phyloP scores from a whole-genome alignment of 1,284 basidiomycete genomes.

The Cryptococcus sp. region DNA sequence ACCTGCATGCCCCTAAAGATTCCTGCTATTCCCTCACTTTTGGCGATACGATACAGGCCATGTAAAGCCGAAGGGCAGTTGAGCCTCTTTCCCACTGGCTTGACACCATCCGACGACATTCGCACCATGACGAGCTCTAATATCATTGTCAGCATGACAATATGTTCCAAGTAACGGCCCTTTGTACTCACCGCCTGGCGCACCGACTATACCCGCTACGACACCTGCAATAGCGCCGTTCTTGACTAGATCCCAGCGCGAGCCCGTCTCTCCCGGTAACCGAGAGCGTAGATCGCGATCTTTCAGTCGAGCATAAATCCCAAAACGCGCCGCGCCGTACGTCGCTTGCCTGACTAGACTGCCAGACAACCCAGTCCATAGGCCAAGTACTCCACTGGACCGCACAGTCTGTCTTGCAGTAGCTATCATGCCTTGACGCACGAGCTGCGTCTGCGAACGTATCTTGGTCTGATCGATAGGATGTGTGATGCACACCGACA shows the following conservation, averaged over 20 bases:
- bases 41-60: slow-evolving; percentile 25
- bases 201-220: slow-evolving; percentile 30
- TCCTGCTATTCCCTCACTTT: slow-evolving; percentile 22
- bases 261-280: slow-evolving; percentile 6
- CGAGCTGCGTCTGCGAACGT: slow-evolving; percentile 21
- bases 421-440: slow-evolving; percentile 16
- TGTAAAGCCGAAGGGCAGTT: slow-evolving; percentile 30
- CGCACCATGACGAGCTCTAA: slow-evolving; percentile 33
- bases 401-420: slow-evolving; percentile 13
- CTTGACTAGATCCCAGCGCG: slow-evolving; percentile 15
- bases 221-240: slow-evolving; percentile 31
- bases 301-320: slow-evolving; percentile 28
- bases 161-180: background rate
- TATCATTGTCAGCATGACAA: background rate
- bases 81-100: slow-evolving; percentile 24
- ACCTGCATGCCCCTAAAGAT: slow-evolving; percentile 23
- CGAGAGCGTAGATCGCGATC: slow-evolving; percentile 7
- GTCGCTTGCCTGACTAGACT: slow-evolving; percentile 31
- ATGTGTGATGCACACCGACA: slow-evolving; percentile 30
- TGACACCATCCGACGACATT: slow-evolving; percentile 30
- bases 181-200: slow-evolving; percentile 26
- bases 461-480: slow-evolving; percentile 34
- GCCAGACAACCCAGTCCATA: slow-evolving; percentile 30
- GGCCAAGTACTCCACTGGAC: slow-evolving; percentile 13
- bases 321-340: slow-evolving; percentile 28